Percentiles rank a stretch among this genome's conserved stretches.
These are phyloP conservation scores for Phyllostachys edulis DNA, from an alignment of 176 grass and related monocot species.

Conservation along the genomic window DNA sequence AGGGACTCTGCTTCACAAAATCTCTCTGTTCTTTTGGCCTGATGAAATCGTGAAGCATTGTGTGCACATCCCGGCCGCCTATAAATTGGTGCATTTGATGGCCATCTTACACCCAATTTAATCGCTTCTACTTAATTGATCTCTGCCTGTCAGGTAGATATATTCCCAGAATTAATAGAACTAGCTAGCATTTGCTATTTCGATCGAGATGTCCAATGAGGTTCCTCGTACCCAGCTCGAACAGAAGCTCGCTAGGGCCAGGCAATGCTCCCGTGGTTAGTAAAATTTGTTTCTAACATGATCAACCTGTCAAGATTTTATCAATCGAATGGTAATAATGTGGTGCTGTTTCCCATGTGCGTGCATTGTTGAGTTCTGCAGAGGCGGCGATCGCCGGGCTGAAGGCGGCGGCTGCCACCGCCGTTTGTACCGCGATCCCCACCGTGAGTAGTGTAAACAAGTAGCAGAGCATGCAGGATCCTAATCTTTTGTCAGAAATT, in stretches of 20 bases:
- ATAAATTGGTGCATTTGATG: not conserved
- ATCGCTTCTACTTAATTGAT: not conserved
- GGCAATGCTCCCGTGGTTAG: not conserved
- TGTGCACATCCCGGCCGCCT: not conserved
- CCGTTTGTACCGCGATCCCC: not conserved
- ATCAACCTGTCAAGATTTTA: not conserved
- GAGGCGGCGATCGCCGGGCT: not conserved
- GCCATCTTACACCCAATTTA: not conserved
- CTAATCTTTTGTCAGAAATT: not conserved
- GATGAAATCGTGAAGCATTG: not conserved
- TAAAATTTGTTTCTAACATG: not conserved
- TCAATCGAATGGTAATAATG: not conserved
- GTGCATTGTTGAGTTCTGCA: not conserved
- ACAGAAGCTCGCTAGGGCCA: constrained; percentile 2
- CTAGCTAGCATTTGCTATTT: not conserved
- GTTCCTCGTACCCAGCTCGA: not conserved
- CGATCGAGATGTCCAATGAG: not conserved
- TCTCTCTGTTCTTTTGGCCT: not conserved
- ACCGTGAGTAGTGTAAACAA: constrained; percentile 5
- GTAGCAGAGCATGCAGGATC: not conserved
- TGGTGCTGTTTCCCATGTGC: not conserved
- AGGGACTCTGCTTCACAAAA: not conserved
- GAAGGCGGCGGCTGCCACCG: not conserved
- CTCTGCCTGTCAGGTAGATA: not conserved
- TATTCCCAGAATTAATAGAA: not conserved